Evolutionary conservation across 1,139 yeast species (phyloP).

Genomic region (Protomyces macrosporus): DNA sequence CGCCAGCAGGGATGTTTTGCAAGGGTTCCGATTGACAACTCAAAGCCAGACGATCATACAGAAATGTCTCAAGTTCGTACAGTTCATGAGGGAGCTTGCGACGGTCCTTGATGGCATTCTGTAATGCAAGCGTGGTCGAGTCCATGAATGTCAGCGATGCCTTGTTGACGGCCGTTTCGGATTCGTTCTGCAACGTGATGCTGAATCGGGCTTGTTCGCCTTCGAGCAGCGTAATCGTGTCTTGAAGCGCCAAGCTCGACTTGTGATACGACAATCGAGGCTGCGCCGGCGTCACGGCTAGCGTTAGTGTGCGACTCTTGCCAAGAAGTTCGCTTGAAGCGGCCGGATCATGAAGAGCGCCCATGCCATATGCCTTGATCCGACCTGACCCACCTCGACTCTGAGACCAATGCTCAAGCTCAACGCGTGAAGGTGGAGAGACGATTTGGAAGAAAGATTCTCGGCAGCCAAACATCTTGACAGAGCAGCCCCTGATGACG

Average conservation of each 20-base stretch:
- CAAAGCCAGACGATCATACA: slow-evolving; percentile 57
- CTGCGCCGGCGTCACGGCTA: slow-evolving; percentile 25
- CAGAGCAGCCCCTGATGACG: slow-evolving; percentile 44
- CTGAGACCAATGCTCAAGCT: slow-evolving; percentile 34
- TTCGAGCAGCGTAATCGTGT: slow-evolving; percentile 69
- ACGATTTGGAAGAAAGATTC: slow-evolving; percentile 39
- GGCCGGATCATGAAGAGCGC: neutral
- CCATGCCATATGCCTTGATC: slow-evolving; percentile 18
- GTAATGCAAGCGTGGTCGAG: slow-evolving; percentile 64
- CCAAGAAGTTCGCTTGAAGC: neutral
- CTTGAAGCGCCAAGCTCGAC: slow-evolving; percentile 40
- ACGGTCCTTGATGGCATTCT: slow-evolving; percentile 40
- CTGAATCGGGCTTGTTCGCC: slow-evolving; percentile 59
- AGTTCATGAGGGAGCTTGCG: slow-evolving; percentile 52
- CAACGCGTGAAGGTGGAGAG: slow-evolving; percentile 31
- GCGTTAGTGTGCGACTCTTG: neutral
- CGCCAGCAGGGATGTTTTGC: slow-evolving; percentile 30
- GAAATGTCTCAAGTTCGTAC: slow-evolving; percentile 68
- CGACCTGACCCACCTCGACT: slow-evolving; percentile 27
- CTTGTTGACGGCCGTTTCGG: slow-evolving; percentile 52
- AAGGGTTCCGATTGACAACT: slow-evolving; percentile 30
- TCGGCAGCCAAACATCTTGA: slow-evolving; percentile 48
- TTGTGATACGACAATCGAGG: slow-evolving; percentile 17
- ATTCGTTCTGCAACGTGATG: slow-evolving; percentile 54
- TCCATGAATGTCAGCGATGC: slow-evolving; percentile 63